Evolutionary conservation across 352 stramenopile genomes (phyloP).

Genomic region (Globisporangium abappressorium): DNA sequence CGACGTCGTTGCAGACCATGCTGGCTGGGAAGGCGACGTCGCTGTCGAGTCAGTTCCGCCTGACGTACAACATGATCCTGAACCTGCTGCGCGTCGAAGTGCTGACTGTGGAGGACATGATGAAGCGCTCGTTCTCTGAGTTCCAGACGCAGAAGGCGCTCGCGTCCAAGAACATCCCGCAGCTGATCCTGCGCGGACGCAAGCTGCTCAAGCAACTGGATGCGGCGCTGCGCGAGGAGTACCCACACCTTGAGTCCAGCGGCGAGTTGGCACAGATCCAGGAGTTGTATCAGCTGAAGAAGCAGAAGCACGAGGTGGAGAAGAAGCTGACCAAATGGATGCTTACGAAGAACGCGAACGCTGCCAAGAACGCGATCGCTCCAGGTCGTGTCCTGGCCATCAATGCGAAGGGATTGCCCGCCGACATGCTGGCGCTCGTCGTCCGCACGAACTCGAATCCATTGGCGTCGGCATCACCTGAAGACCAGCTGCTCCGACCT

Average conservation of each 20-base stretch:
- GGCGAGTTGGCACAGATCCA: conserved; percentile 62
- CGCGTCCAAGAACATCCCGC: conserved; percentile 71
- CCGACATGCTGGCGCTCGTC: conserved; percentile 58
- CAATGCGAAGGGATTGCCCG: conserved; percentile 63
- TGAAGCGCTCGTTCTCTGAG: conserved; percentile 96
- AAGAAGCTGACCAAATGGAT: conserved; percentile 73
- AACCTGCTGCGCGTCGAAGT: conserved; percentile 93
- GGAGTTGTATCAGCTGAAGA: conserved; percentile 68
- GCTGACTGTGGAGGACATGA: conserved; percentile 93
- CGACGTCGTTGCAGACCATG: conserved; percentile 91
- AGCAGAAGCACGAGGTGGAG: conserved; percentile 65
- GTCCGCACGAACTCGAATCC: conserved; percentile 42
- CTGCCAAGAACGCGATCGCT: conserved; percentile 58
- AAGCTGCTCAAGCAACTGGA: conserved; percentile 51
- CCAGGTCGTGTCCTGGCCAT: conserved; percentile 57
- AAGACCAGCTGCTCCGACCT: conserved; percentile 16
- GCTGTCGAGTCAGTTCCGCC: conserved; percentile 95
- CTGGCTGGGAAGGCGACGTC: conserved; percentile 94
- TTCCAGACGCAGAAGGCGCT: conserved; percentile 92
- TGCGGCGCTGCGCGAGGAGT: conserved; percentile 48
- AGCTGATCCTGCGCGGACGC: conserved; percentile 67
- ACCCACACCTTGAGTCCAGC: conserved; percentile 52
- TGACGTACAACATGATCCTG: conserved; percentile 99
- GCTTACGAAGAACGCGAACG: conserved; percentile 60
- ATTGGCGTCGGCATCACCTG: conserved; percentile 19